Base-by-base conservation (phyloP, 2,329 filamentous ascomycete species). In the Colletotrichum cordylinicola region DNA sequence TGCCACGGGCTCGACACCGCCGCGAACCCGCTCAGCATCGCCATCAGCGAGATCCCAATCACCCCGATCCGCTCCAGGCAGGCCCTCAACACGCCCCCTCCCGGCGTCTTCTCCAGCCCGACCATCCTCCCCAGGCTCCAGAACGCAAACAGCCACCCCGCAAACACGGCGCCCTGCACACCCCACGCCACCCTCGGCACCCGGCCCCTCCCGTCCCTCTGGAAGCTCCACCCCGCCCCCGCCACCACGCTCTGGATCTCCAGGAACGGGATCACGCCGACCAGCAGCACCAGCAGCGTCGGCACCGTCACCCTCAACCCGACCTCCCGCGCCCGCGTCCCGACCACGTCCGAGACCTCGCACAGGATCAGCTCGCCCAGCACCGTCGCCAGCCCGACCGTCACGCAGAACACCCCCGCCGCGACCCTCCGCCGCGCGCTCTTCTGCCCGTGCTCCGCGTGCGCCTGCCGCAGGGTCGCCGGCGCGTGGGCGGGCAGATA, bases 1-100 rank as follows among this genome's bases (percentile, higher is more conserved):
- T 98, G 94, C 95, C 95, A 98, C 2, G 96, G 92, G 2, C 94
- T 94, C 29, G 94, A 96, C 39, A 98, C 94, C n/a, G 95, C 95
- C 8, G 95, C 95, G 80, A 98, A 98, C 0, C 95, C 95, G 8
- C 95, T 95, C n/a, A 98, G 87, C 16, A 96, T 89, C 18, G 95
- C 95, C 95, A 98, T 98, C 69, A 97, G 86, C 64, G 94, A 93
- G 72, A 97, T 95, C 5, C 95, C 95, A 77, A 98, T 95, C 55
- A 98, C 93, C 15, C 95, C 95, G 31, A 98, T 92, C 60, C 95
- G 85, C 82, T 93, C 91, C 43, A 93, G 85, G 78, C 91, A 93
- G 10, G 89, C 91, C 58, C 89, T 85, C 18, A 87, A 87, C 65
- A 91, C 79, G 18, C 2, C 83, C 82, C 12, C 74, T 58, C 12